Percentiles rank a stretch among this genome's conserved stretches.
These are phyloP conservation scores for Fraxinus sp. DNA, from an alignment of 305 asterid species.

Conservation along the genomic window DNA sequence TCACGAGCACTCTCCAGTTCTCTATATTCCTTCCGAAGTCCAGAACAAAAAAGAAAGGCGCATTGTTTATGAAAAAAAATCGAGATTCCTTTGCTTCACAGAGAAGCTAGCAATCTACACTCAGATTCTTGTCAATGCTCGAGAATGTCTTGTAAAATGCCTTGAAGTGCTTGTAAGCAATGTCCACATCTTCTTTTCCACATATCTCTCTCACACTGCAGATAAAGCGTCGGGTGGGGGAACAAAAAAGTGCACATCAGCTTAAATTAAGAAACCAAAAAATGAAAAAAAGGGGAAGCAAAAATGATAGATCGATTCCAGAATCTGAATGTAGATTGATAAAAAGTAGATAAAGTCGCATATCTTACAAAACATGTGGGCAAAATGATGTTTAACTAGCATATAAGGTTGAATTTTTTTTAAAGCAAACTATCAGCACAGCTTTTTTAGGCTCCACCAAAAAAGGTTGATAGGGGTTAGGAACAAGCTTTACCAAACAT, in stretches of 20 bases:
- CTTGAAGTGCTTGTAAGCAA: constrained; percentile 89
- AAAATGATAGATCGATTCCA: background rate
- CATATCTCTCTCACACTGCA: constrained; percentile 89
- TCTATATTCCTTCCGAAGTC: background rate
- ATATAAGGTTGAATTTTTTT: background rate
- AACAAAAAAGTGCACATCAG: background rate
- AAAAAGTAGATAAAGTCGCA: background rate
- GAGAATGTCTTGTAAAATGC: constrained; percentile 78
- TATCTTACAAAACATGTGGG: background rate
- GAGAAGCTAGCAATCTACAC: constrained; percentile 52
- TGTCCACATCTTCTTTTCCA: constrained; percentile 77
- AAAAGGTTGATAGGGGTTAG: background rate
- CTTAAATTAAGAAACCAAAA: background rate
- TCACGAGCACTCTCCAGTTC: background rate
- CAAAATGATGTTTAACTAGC: background rate
- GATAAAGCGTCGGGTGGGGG: constrained; percentile 11
- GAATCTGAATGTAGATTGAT: too few relatives aligned
- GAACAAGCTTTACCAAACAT: background rate
- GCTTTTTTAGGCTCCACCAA: background rate
- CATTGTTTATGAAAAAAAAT: background rate
- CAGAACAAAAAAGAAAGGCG: background rate
- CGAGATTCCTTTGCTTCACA: background rate
- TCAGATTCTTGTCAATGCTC: constrained; percentile 70
- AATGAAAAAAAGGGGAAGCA: background rate
- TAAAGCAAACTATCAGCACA: background rate